A percentile compares a stretch with the other conserved stretches of the same genome.
Conservation (phyloP, 805 yeast species). For the Debaryomyces maramus region DNA sequence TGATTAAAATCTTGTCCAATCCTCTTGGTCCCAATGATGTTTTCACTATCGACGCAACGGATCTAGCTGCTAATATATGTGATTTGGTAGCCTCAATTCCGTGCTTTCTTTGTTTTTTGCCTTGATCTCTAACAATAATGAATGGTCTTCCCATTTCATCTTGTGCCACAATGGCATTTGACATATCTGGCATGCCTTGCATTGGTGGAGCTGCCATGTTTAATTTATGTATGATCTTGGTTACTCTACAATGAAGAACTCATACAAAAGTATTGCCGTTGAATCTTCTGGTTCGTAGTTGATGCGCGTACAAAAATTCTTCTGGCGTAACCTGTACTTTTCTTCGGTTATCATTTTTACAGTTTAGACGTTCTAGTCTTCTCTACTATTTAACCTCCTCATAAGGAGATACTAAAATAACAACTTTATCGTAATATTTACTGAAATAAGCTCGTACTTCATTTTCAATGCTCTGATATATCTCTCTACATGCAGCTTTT, state of each 20-base stretch:
- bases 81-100: constrained; percentile 58
- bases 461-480: too few species aligned
- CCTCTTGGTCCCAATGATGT: constrained; percentile 98
- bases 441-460: too few species aligned
- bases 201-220: constrained; percentile 12
- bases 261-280: constrained; percentile 7
- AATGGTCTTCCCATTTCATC: constrained; percentile 99
- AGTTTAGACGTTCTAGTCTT: too few species aligned
- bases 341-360: too few species aligned
- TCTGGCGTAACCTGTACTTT: constrained; percentile 5
- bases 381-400: too few species aligned
- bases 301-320: constrained; percentile 7
- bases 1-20: constrained; percentile 90
- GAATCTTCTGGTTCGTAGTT: constrained; percentile 10
- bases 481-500: too few species aligned
- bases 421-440: too few species aligned
- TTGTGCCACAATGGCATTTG: constrained; percentile 98
- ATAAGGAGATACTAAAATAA: too few species aligned
- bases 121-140: constrained; percentile 89
- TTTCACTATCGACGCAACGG: constrained; percentile 88
- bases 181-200: constrained; percentile 78
- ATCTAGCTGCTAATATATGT: constrained; percentile 91
- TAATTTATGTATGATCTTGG: constrained; percentile 6
- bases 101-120: constrained; percentile 66
- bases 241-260: neutral